These are phyloP conservation scores for Euphorbia tirucalli DNA, from an alignment of 345 rosid genomes.

Conservation along the genomic window DNA sequence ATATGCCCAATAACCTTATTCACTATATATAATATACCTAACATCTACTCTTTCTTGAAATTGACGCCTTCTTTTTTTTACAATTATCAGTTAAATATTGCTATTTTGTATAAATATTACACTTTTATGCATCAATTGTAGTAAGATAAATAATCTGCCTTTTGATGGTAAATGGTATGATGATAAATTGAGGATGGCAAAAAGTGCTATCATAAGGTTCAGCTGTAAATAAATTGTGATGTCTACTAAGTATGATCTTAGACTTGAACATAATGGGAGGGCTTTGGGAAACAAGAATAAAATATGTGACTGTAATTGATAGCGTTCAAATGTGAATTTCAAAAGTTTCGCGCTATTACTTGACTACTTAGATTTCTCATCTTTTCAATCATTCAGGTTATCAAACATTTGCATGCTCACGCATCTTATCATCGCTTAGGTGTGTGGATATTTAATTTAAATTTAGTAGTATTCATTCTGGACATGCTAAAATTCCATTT, in stretches of 20 bases:
- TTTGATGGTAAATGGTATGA: neutral
- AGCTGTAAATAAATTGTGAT: neutral
- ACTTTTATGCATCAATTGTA: neutral
- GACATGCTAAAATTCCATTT: neutral
- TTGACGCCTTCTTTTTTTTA: neutral
- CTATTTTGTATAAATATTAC: neutral
- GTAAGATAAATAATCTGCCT: neutral
- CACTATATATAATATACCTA: neutral
- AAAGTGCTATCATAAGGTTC: neutral
- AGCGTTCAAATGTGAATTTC: neutral
- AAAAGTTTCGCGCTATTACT: neutral
- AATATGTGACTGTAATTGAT: neutral
- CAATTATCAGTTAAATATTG: neutral
- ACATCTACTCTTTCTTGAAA: neutral
- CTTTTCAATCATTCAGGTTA: neutral
- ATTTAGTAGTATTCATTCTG: neutral
- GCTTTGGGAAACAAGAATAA: neutral
- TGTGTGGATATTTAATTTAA: neutral
- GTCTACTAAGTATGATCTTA: neutral
- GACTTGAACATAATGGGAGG: neutral
- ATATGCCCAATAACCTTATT: neutral
- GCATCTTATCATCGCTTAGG: neutral
- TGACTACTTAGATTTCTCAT: neutral
- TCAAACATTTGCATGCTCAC: neutral
- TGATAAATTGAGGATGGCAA: neutral